Evolutionary conservation across 2,329 filamentous ascomycete genomes (phyloP).

Genomic region (Pochonia chlamydosporia): DNA sequence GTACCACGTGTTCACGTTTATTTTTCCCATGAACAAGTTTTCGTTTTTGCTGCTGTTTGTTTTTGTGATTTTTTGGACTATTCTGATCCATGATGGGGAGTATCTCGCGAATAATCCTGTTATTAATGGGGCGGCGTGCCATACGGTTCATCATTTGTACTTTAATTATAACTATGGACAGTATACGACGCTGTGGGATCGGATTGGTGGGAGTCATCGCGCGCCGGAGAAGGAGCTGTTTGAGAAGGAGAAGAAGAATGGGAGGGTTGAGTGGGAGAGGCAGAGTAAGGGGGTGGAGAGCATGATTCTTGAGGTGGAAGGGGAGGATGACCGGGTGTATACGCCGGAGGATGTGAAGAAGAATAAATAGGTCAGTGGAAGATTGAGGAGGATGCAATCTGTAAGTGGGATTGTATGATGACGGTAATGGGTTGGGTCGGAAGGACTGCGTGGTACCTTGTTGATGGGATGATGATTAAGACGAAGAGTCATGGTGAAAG

Average conservation of each 20-base stretch:
- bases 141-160: slow-evolving; percentile 5
- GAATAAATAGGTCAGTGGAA: background rate
- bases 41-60: slow-evolving; percentile 25
- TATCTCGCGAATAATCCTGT: slow-evolving; percentile 1
- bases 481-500: too few species aligned
- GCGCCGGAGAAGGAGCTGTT: slow-evolving; percentile 83
- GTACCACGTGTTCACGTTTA: background rate
- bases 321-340: slow-evolving; percentile 46
- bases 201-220: slow-evolving; percentile 78
- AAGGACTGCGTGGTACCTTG: too few species aligned
- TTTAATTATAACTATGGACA: slow-evolving; percentile 6
- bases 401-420: too few species aligned
- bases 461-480: too few species aligned
- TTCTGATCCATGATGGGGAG: background rate
- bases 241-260: slow-evolving; percentile 79
- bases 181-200: slow-evolving; percentile 79
- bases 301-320: slow-evolving; percentile 67
- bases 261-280: slow-evolving; percentile 68
- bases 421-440: too few species aligned
- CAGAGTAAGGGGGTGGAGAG: slow-evolving; percentile 72
- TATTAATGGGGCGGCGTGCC: slow-evolving; percentile 1
- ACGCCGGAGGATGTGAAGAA: slow-evolving; percentile 13
- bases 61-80: slow-evolving; percentile 35
- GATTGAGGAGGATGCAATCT: background rate
- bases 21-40: slow-evolving; percentile 5